Conservation (phyloP, 768 basidiomycete genomes). For the Pleurotus giganteus region DNA sequence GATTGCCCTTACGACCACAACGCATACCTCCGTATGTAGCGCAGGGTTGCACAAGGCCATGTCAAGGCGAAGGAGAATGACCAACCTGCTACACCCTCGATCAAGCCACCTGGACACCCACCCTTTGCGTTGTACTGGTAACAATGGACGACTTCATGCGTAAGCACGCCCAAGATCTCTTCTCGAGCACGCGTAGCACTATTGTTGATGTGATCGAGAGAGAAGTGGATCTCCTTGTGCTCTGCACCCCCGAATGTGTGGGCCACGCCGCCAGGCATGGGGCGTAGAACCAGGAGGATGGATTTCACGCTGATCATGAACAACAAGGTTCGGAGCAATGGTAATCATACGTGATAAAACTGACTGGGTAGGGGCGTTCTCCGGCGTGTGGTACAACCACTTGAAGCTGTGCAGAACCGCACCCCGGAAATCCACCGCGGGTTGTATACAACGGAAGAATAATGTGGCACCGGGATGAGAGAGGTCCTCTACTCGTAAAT, state of each 20-base stretch:
- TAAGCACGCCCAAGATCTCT: slow-evolving; percentile 64
- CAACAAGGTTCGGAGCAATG: neutral
- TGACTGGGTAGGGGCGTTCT: slow-evolving; percentile 36
- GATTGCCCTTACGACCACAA: no score
- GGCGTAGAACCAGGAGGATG: slow-evolving; percentile 57
- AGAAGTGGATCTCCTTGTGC: slow-evolving; percentile 75
- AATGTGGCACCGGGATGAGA: slow-evolving; percentile 53
- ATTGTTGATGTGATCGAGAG: slow-evolving; percentile 59
- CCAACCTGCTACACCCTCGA: slow-evolving; percentile 79
- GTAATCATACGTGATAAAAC: slow-evolving; percentile 13
- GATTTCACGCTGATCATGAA: slow-evolving; percentile 40
- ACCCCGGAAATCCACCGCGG: slow-evolving; percentile 35
- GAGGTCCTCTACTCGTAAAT: slow-evolving; percentile 57
- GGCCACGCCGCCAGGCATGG: slow-evolving; percentile 72
- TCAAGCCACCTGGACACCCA: slow-evolving; percentile 65
- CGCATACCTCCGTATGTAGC: no score
- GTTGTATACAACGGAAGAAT: slow-evolving; percentile 52
- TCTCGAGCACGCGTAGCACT: slow-evolving; percentile 39
- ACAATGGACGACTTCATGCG: slow-evolving; percentile 76
- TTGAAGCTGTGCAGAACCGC: slow-evolving; percentile 50
- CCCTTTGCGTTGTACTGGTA: slow-evolving; percentile 66
- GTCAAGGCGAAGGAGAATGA: neutral
- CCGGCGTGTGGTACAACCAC: slow-evolving; percentile 36
- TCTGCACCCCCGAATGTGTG: slow-evolving; percentile 53
- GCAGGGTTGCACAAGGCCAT: neutral